Evolutionary conservation across 2,329 filamentous ascomycete genomes (phyloP).

Genomic region (Trichophyton schoenleinii): DNA sequence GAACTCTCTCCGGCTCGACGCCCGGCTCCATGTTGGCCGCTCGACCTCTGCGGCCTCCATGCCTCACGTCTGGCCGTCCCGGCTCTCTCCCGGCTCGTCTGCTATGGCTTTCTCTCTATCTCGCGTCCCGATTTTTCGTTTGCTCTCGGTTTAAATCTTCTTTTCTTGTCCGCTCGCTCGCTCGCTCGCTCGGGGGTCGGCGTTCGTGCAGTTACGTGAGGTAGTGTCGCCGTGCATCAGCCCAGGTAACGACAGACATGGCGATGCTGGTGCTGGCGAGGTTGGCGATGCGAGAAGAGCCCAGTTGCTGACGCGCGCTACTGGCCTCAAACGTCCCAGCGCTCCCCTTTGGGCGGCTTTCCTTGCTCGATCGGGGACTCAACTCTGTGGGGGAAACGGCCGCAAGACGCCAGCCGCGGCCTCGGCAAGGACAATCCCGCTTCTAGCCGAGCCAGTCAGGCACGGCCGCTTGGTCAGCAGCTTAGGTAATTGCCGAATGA

Average conservation of each 20-base stretch:
- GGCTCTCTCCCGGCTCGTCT: not conserved
- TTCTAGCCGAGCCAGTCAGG: not conserved
- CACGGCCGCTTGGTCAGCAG: not conserved
- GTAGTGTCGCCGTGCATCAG: not conserved
- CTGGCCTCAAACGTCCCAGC: not conserved
- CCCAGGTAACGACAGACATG: conserved; percentile 1
- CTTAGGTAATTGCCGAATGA: not conserved
- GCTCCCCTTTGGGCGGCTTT: not conserved
- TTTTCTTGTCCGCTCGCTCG: not conserved
- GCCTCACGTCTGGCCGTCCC: not conserved
- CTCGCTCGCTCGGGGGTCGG: not conserved
- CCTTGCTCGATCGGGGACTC: not conserved
- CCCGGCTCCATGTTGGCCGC: conserved; percentile 13
- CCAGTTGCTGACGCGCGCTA: not conserved
- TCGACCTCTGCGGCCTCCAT: conserved; percentile 6
- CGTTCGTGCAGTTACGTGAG: not conserved
- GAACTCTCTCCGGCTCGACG: conserved; percentile 24
- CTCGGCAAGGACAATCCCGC: not conserved
- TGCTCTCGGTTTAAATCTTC: not conserved
- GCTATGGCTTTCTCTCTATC: not conserved
- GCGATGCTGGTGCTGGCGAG: not conserved
- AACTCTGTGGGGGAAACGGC: not conserved
- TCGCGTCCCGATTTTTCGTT: not conserved
- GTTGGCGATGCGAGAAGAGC: not conserved
- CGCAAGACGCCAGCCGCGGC: not conserved